These are phyloP conservation scores for Sporothrix schenckii DNA, from an alignment of 2,329 filamentous ascomycete genomes.

Conservation along the genomic window DNA sequence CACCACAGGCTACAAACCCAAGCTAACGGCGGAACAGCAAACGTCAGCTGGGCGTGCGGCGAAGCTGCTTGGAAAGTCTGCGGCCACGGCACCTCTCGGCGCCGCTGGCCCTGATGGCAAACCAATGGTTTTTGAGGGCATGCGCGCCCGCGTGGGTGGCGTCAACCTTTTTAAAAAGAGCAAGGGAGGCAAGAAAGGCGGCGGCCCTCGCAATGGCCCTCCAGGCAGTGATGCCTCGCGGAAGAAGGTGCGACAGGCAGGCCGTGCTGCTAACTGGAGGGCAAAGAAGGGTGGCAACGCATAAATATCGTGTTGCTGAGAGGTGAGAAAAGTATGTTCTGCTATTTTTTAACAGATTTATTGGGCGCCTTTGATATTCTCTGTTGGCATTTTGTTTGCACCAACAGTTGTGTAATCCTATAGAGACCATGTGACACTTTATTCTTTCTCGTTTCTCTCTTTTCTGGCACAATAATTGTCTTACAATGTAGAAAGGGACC, in stretches of 20 bases:
- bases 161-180: constrained; percentile 54
- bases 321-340: not conserved
- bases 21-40: constrained; percentile 66
- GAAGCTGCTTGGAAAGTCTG: constrained; percentile 71
- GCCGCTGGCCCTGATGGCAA: constrained; percentile 42
- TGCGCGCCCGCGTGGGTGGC: constrained; percentile 69
- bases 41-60: constrained; percentile 72
- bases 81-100: constrained; percentile 46
- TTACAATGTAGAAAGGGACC: not conserved
- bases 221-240: constrained; percentile 48
- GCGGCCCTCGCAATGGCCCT: not conserved
- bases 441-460: not conserved
- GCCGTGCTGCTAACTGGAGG: constrained; percentile 35
- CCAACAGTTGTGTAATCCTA: not conserved
- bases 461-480: not conserved
- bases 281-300: constrained; percentile 31
- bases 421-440: not conserved
- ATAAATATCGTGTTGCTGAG: not conserved
- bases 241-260: constrained; percentile 44
- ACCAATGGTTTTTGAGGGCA: constrained; percentile 78
- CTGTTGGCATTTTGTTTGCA: constrained; percentile 1
- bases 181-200: constrained; percentile 49
- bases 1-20: constrained; percentile 66
- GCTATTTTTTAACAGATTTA: not conserved
- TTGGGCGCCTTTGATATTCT: not conserved